Base-by-base conservation (phyloP, 371 early-diverging fungal genomes). In the Mortierella sp. region DNA sequence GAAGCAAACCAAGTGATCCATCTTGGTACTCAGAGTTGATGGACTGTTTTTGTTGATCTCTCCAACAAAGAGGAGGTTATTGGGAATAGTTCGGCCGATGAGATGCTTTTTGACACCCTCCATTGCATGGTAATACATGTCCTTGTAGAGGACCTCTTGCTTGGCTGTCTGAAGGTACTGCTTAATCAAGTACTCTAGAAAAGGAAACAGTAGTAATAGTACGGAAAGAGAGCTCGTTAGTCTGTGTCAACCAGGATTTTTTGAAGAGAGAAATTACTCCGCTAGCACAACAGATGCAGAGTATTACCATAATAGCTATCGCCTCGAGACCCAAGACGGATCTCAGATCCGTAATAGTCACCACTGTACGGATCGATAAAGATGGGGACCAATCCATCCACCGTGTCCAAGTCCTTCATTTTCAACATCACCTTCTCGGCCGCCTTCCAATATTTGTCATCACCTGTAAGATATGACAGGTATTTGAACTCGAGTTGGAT, bases 1-100 rank as follows among this genome's bases (percentile, higher is more conserved):
- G 81, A 97, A 98, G 81, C 98, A 98, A 2, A 95, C 95, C 25
- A 97, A 87, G 79, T 97, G 98, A 74, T 96, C 96, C 96, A 97
- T 95, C 70, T 94, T 93, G 18, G 91, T 86, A 37, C 82, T 83
- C 1, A 87, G 44, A 2, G 63, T 55, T 3, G 68, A 16, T 1
- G 86, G 86, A 2, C 72, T 23, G 26, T 80, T 56, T 9, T 76
- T 68, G 11, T 82, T 43, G 18, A 87, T 80, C 68, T 96, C 96
- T 23, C 95, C 95, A 28, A 96, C 84, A 70, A 88, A 95, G 15
- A 90, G 79, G 9, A 90, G 75, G 4, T 86, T 67, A 53, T 85
- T 88, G 16, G 92, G 90, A 1, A 82, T 69, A 11, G 93, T 88
- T 63, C 85, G 67, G 18, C 84, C 86, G 1, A 96, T 66, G 28